A percentile compares a stretch with the other conserved stretches of the same genome.
Conservation (phyloP, 1,284 basidiomycete genomes). For the Microbotryum intermedium region DNA sequence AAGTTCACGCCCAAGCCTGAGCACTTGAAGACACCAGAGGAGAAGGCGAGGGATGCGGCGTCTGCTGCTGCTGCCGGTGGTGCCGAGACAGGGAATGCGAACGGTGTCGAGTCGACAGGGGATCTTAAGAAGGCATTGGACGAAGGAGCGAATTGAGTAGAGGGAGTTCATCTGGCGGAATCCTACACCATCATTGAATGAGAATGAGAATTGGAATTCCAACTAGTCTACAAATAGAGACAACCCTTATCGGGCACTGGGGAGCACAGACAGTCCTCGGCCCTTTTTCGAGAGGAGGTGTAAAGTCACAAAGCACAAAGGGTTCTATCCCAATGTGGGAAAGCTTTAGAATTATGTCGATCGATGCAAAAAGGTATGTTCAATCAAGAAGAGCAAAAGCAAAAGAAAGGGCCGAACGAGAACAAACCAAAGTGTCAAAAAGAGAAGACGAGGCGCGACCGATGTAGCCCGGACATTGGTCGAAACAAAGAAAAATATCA, state of each 20-base stretch:
- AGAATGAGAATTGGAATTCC: no score
- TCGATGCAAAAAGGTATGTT: not conserved
- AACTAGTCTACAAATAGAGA: no score
- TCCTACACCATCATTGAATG: no score
- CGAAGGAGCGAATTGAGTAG: not conserved
- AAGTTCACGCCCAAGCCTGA: constrained; percentile 30
- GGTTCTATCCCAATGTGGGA: no score
- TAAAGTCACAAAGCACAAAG: no score
- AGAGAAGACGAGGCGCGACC: not conserved
- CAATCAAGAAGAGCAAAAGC: not conserved
- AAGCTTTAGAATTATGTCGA: no score
- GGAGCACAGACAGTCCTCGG: no score
- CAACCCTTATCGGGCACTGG: no score
- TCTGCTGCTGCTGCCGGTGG: not conserved
- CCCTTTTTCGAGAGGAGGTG: no score
- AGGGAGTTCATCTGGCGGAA: no score
- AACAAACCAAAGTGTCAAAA: not conserved
- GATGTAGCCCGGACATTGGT: not conserved
- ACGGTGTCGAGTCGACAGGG: constrained; percentile 4
- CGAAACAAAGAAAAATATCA: not conserved
- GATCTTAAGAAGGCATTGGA: constrained; percentile 15
- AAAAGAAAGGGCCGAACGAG: not conserved
- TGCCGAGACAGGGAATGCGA: not conserved
- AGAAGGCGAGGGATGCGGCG: constrained; percentile 25
- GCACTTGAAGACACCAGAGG: constrained; percentile 23